A percentile compares a stretch with the other conserved stretches of the same genome.
Conservation (phyloP, 2,329 filamentous ascomycete genomes). For the Claviceps maximensis region DNA sequence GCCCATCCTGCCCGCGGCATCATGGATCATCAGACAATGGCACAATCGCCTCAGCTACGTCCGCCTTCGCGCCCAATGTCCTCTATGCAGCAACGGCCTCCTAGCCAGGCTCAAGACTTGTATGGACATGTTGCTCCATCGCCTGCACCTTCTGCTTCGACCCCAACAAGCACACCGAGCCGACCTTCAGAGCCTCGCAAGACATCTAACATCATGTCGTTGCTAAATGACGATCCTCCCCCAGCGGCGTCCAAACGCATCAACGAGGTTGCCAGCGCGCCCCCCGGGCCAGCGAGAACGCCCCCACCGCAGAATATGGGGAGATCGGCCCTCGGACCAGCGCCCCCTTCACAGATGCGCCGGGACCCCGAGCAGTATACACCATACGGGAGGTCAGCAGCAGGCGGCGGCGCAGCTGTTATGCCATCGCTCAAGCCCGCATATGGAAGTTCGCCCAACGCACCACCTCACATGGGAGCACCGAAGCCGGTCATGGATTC, state of each 20-base stretch:
- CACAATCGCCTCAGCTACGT: conserved; percentile 26
- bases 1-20: conserved; percentile 25
- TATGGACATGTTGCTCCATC: conserved; percentile 17
- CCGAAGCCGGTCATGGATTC: conserved; percentile 31
- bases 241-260: conserved; percentile 38
- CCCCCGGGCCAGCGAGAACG: conserved; percentile 31
- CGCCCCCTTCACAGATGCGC: conserved; percentile 28
- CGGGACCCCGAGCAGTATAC: conserved; percentile 37
- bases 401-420: conserved; percentile 24
- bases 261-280: conserved; percentile 28
- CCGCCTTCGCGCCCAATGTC: conserved; percentile 25
- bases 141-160: conserved; percentile 9
- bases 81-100: conserved; percentile 22
- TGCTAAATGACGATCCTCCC: conserved; percentile 50
- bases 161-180: conserved; percentile 12
- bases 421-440: conserved; percentile 44
- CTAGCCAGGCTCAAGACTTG: conserved; percentile 18
- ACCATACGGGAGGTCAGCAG: conserved; percentile 26
- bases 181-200: conserved; percentile 39
- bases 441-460: conserved; percentile 34
- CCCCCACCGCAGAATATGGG: conserved; percentile 35
- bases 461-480: conserved; percentile 31
- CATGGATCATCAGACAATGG: conserved; percentile 25
- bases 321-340: conserved; percentile 22
- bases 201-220: conserved; percentile 48